Base-by-base conservation (phyloP, 2,329 filamentous ascomycete species). In the Curvularia spicifera region DNA sequence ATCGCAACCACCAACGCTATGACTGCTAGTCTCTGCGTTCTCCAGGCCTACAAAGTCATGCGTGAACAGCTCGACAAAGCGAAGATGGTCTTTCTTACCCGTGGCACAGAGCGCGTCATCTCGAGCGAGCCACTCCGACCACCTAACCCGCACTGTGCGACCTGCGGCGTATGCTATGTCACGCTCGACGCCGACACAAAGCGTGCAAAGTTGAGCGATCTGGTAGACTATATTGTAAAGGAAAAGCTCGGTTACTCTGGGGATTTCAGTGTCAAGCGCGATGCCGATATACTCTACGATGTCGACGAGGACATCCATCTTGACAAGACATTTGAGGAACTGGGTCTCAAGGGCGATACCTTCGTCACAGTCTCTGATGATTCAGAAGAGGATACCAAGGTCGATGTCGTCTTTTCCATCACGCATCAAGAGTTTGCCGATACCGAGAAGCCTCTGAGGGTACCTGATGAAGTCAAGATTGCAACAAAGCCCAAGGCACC, bases 1-100 rank as follows among this genome's bases (percentile, higher is more conserved):
- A 99, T 99, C 73, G 95, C 95, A 5, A 99, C 95, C 0, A 98
- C 95, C 0, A 99, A 99, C 76, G 95, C 95, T 15, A 96, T 98
- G 76, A 94, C 95, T 1, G 95, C 95, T 15, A 90, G 92, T 12
- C 84, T 99, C 9, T 98, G 93, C 72, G 93, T 98, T 6, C 80
- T 99, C 26, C 90, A 98, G 76, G 89, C 93, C 0, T 95, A 96
- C 82, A 98, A 97, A 76, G 89, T 98, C 24, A 80, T 99, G 57
- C 89, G 84, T 71, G 85, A 87, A 20, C 80, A 84, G 48, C 89
- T 89, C 58, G 79, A 83, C 33, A 85, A 87, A 67, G 88, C 89
- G 0, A 93, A 89, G 74, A 94, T 95, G 84, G 89, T 96, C 12
- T 97, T 96, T 76, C 82, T 97, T 47, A 91, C 91, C 54, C 87